A percentile compares a stretch with the other conserved stretches of the same genome.
phyloP scores from a whole-genome alignment of 306 rosid genomes.

The Hippophae gyantsensis region DNA sequence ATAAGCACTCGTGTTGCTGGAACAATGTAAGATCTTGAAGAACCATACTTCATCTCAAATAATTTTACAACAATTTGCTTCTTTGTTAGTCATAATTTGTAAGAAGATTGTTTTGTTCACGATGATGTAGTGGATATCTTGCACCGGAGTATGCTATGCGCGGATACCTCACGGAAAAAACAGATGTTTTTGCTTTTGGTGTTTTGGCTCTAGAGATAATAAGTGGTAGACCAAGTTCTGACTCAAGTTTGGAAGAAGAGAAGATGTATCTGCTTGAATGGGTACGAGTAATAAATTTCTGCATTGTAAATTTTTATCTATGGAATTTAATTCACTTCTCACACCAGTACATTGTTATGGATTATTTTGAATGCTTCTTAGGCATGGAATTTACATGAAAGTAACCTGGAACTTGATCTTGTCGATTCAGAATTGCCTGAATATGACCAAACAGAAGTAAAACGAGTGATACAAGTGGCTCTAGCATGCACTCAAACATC shows the following conservation, averaged over 20 bases:
- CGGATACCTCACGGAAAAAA: slow-evolving; percentile 74
- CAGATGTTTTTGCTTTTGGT: slow-evolving; percentile 68
- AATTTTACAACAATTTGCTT: slow-evolving; percentile 1
- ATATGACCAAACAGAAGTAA: slow-evolving; percentile 37
- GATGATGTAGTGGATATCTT: slow-evolving; percentile 54
- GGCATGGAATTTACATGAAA: slow-evolving; percentile 68
- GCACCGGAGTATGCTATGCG: slow-evolving; percentile 77
- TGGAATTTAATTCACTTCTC: no score
- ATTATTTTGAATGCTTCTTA: slow-evolving; percentile 8
- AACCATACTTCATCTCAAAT: background rate
- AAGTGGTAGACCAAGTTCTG: slow-evolving; percentile 61
- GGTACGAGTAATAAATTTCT: slow-evolving; percentile 30
- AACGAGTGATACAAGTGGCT: slow-evolving; percentile 37
- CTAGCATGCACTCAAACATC: slow-evolving; percentile 60
- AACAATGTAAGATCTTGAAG: slow-evolving; percentile 46
- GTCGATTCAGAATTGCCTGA: slow-evolving; percentile 34
- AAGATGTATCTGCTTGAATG: slow-evolving; percentile 65
- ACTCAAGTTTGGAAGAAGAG: slow-evolving; percentile 45
- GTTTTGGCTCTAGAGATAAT: slow-evolving; percentile 63
- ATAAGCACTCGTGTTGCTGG: slow-evolving; percentile 76
- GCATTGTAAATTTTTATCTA: no score
- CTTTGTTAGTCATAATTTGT: slow-evolving; percentile 2
- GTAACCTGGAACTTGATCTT: slow-evolving; percentile 26
- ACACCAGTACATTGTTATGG: no score
- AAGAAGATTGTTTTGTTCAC: background rate